Base-by-base conservation (phyloP, 768 basidiomycete species). In the Tylopilus balloui region DNA sequence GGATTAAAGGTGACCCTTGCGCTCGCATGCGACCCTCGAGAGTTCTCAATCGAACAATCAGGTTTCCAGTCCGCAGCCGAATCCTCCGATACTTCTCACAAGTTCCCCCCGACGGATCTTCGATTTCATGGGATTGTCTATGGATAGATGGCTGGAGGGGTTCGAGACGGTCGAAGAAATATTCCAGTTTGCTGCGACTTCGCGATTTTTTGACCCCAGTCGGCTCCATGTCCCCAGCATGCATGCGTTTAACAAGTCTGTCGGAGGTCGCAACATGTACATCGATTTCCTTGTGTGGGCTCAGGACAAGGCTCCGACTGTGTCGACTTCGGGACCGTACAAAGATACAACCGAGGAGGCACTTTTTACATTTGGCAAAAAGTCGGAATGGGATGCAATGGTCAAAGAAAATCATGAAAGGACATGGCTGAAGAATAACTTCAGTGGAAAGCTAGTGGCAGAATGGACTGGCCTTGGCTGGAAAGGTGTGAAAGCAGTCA, bases 131-230 rank as follows among this genome's bases (percentile, higher is more conserved):
- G 81, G 76, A 4, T 71, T 85, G 21, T 77, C 79, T 0, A 71
- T 77, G 69, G 72, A 74, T 6, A 57, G 62, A 19, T 84, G 79
- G 73, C 53, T 60, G 31, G 59, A 62, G 28, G 84, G 84, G 0
- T 88, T 88, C 53, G 45, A 63, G 12, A 80, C 79, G 0, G 73
- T 77, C 45, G 66, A 63, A 3, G 77, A 79, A 14, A 63, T 77
- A 4, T 86, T 86, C 57, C 61, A 77, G 45, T 88, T 87, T 78
- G 73, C 77, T 1, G 67, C 70, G 3, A 68, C 73, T 5, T 79
- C 78, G 10, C 72, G 71, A n/a, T 77, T 78, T 48, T 85, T 83
- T 56, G 66, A 76, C 47, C 70, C 77, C 2, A 58, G 53, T 13
- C 56, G 63, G 14, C 71, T 82, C 44, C 49, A 56, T 14, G 48